Conservation (phyloP, 208 protist genomes). For the Acanthamoeba royreba region DNA sequence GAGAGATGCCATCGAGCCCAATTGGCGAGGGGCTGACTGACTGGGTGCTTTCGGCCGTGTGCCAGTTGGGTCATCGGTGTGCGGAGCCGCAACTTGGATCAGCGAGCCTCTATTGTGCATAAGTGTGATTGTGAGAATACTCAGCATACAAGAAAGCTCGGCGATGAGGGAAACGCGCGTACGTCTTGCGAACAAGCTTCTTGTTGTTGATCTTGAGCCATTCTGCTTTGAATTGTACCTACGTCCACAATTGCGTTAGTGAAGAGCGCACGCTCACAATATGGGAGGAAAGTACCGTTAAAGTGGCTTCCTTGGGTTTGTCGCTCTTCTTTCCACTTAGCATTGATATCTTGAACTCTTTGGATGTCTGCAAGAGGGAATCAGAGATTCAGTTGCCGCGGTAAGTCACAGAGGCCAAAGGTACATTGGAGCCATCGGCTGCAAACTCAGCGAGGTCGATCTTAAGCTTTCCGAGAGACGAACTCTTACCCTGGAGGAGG, state of each 20-base stretch:
- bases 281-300: too few species aligned
- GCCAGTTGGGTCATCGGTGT: neutral
- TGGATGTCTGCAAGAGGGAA: neutral
- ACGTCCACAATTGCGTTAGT: neutral
- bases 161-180: neutral
- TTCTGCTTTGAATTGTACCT: neutral
- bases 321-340: neutral
- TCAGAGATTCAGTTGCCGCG: neutral
- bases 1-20: neutral
- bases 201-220: slow-evolving; percentile 14
- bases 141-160: neutral
- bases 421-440: neutral
- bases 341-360: neutral
- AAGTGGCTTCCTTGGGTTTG: neutral
- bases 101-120: neutral
- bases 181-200: neutral
- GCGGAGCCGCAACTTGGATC: neutral
- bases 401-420: neutral
- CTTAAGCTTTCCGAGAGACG: neutral
- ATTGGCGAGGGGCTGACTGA: neutral
- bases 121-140: neutral
- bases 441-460: neutral
- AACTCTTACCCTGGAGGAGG: neutral
- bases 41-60: neutral
- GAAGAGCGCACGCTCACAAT: too few species aligned